Percentiles rank a stretch among this genome's conserved stretches.
phyloP scores from a whole-genome alignment of 2,329 filamentous ascomycete species.

The Diaporthe sp. region DNA sequence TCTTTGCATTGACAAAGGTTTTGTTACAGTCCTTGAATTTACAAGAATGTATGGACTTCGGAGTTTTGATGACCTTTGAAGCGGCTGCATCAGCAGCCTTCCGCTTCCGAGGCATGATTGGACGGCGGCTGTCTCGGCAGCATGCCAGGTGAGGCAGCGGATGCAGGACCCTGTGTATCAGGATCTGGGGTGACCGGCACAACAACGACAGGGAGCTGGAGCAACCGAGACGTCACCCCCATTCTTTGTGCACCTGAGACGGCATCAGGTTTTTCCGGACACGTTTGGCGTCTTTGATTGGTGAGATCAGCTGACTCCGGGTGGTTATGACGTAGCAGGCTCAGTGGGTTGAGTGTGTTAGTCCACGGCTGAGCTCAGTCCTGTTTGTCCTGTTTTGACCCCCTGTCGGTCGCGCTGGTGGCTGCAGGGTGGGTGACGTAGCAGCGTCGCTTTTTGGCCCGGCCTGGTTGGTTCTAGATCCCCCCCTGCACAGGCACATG shows the following conservation, averaged over 20 bases:
- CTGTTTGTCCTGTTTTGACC: constrained; percentile 36
- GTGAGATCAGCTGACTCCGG: too few species aligned
- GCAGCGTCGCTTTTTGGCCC: constrained; percentile 4
- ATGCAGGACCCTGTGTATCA: constrained; percentile 9
- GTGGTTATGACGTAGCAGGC: too few species aligned
- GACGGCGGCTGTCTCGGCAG: too few species aligned
- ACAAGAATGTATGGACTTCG: too few species aligned
- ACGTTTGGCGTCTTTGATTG: too few species aligned
- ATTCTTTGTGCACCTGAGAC: too few species aligned
- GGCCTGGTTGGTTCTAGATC: constrained; percentile 23
- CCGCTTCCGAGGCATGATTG: too few species aligned
- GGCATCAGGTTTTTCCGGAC: too few species aligned
- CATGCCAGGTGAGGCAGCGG: constrained; percentile 1
- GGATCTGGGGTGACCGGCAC: constrained; percentile 15
- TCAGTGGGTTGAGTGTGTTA: constrained; percentile 22
- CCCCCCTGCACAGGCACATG: constrained; percentile 9
- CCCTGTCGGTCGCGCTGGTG: constrained; percentile 26
- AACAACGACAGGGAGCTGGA: constrained; percentile 12
- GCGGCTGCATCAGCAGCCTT: too few species aligned
- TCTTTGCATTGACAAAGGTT: too few species aligned
- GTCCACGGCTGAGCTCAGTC: constrained; percentile 14
- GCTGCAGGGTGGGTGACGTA: constrained; percentile 36
- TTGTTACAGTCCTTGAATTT: too few species aligned
- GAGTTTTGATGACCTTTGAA: too few species aligned
- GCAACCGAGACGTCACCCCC: constrained; percentile 20